Evolutionary conservation across 2,329 filamentous ascomycete genomes (phyloP), one percentile per base, ranked within the genome.

Genomic region (Cadophora gregata): DNA sequence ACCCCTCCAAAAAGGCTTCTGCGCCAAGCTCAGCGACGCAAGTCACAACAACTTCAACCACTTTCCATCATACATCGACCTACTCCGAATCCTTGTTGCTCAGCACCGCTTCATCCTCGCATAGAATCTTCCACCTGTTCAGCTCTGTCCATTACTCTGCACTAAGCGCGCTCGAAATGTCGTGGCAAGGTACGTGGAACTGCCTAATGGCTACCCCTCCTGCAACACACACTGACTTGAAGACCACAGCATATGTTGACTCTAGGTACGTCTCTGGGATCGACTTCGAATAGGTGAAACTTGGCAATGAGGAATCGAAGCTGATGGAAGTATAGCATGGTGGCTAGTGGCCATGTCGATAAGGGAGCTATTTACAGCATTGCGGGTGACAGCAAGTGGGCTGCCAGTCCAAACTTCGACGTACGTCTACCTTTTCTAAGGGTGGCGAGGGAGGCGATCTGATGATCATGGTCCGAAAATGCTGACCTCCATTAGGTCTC

Each of bases 281-380:
- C 50, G 36, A 16, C 21, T n/a, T 42, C 16, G 21, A 42, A 29
- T 8, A 21, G 27, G 47, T 1, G 19, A 10, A 25, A 16, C 4
- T 4, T 19, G 45, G 31, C 27, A 21, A 36, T n/a, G 24, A 47
- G 14, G 53, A 9, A 27, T 21, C 19, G 36, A 24, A 3, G 53
- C 75, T 77, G 70, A 76, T 73, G 64, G 63, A 42, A 47, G 64
- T 47, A 74, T 77, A 97, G 93, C 86, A 88, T 97, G 76, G 86
- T 96, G 77, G 90, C 85, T 82, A 89, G 86, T 75, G 89, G 89
- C 77, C 90, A 94, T 79, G 81, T 97, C 77, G 90, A 96, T 83
- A 90, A 93, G 83, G 93, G 86, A 75, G 91, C 92, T 78, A 93
- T 97, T 79, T 88, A 96, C 84, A 93, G 91, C 80, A 82, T 81